Conservation (phyloP, 163 green algal genomes). For the Coccomyxa subellipsoidea region DNA sequence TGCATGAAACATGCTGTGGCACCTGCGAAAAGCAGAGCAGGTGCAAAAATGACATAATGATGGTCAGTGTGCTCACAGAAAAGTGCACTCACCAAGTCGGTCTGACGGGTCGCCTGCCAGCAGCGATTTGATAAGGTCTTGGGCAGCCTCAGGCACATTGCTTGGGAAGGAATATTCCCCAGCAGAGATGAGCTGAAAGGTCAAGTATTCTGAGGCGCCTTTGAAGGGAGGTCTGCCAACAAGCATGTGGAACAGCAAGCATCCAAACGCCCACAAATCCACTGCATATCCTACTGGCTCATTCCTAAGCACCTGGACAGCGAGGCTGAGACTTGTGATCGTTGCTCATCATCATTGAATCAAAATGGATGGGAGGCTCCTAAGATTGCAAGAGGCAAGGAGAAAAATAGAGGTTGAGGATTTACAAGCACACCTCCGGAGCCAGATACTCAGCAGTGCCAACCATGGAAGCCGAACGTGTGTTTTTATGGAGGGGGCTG, state of each 20-base stretch:
- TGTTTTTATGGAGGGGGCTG: not conserved
- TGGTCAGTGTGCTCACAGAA: not conserved
- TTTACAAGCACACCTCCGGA: conserved; percentile 65
- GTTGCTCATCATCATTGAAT: too few relatives aligned
- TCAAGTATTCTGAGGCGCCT: conserved; percentile 86
- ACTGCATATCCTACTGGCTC: conserved; percentile 51
- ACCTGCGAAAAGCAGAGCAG: not conserved
- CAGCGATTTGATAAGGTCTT: conserved; percentile 56
- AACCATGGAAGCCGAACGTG: conserved; percentile 71
- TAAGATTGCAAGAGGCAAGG: too few relatives aligned
- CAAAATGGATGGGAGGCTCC: too few relatives aligned
- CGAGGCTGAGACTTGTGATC: too few relatives aligned
- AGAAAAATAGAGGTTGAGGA: not conserved
- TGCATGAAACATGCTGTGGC: not conserved
- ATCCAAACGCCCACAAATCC: conserved; percentile 92
- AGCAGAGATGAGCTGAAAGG: conserved; percentile 72
- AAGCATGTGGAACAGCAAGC: conserved; percentile 89
- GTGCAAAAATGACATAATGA: not conserved
- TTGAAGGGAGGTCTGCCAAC: conserved; percentile 69
- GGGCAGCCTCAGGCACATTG: conserved; percentile 42
- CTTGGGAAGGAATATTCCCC: conserved; percentile 42
- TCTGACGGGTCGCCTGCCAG: conserved; percentile 30
- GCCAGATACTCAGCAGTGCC: conserved; percentile 95
- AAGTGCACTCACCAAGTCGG: conserved; percentile 33
- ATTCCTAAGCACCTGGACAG: conserved; percentile 59